Percentiles rank a stretch among this genome's conserved stretches.
These are phyloP conservation scores for Aspergillus clavatus DNA, from an alignment of 2,329 filamentous ascomycete species.

Conservation along the genomic window DNA sequence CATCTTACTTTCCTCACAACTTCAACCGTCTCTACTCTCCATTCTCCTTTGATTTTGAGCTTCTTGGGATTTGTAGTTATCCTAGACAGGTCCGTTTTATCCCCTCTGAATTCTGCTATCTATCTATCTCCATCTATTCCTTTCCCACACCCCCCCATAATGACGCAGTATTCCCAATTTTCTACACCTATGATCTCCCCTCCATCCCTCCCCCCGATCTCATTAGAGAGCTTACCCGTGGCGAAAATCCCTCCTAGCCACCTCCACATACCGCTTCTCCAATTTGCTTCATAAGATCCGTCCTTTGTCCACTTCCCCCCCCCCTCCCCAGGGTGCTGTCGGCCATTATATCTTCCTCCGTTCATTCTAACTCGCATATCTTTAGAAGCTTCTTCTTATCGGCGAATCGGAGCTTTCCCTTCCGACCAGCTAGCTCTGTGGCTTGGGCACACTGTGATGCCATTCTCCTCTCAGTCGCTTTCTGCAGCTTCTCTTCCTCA, in stretches of 20 bases:
- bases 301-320: constrained; percentile 1
- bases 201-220: constrained; percentile 14
- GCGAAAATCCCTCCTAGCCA: constrained; percentile 16
- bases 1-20: not conserved
- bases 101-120: not conserved
- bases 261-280: constrained; percentile 21
- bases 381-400: constrained; percentile 11
- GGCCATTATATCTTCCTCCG: constrained; percentile 2
- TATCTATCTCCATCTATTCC: constrained; percentile 5
- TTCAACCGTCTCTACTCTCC: not conserved
- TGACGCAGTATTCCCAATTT: constrained; percentile 37
- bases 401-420: constrained; percentile 24
- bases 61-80: too few relatives aligned
- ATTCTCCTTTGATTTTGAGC: not conserved
- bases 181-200: constrained; percentile 7
- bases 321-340: not conserved
- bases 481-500: constrained; percentile 4
- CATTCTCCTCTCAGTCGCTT: constrained; percentile 9
- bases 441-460: constrained; percentile 10
- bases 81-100: constrained; percentile 1
- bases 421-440: constrained; percentile 19
- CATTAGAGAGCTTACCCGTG: constrained; percentile 15
- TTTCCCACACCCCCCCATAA: constrained; percentile 29
- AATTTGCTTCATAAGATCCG: constrained; percentile 1
- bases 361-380: constrained; percentile 15